Base-by-base conservation (phyloP, 768 basidiomycete genomes). In the Kwoniella dejecticola region DNA sequence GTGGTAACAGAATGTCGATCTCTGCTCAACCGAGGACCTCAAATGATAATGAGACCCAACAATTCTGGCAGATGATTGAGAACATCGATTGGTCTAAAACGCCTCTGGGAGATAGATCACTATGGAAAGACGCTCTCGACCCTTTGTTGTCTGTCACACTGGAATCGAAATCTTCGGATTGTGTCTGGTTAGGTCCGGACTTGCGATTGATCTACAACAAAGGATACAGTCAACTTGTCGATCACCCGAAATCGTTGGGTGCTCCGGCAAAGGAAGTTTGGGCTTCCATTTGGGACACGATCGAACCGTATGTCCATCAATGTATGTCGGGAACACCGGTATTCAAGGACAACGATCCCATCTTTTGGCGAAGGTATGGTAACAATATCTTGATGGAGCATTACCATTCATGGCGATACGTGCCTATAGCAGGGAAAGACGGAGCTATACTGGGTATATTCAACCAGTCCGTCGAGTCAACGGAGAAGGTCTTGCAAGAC, bases 351-450 rank as follows among this genome's bases (percentile, higher is more conserved):
- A 67, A 71, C 50, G 71, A 71, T 23, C 64, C 68, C 2, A 23
- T 71, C 23, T 47, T 68, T 41, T 70, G 50, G 30, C 41, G 52
- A 24, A 36, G 41, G 47, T 59, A 62, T 15, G 66, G 60, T 11
- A 58, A 70, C 50, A 67, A 62, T 17, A 33, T 38, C 2, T 24
- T 64, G 12, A 15, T 61, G 30, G 75, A 77, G 55, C 48, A 40
- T 15, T 75, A 77, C 46, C 68, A 70, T 29, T 52, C 62, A 19
- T 72, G 69, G 69, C 62, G 71, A 30, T 70, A 67, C 23, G 68
- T 71, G 4, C 75, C 75, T 7, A 66, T 77, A 54, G 55, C 19
- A 3, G 64, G 29, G 24, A 57, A 55, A 17, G 67, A 67, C 38
- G 68, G 66, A 10, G 57, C 54, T 38, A 55, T 68, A 19, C 29